Evolutionary conservation across 306 rosid species (phyloP).

Genomic region (Acacia melanoxylon): DNA sequence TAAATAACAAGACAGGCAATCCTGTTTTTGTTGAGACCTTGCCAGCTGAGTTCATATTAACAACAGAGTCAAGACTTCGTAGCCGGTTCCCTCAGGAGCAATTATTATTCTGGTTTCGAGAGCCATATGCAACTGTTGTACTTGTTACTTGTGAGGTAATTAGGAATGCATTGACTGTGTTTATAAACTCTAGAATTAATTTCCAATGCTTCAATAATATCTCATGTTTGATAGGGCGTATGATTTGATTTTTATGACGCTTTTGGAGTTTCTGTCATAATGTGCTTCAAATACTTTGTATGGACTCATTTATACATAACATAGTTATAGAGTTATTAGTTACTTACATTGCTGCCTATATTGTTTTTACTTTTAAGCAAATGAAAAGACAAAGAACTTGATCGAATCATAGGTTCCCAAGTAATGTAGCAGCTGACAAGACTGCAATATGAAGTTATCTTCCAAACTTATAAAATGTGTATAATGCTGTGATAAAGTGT

Average conservation of each 20-base stretch:
- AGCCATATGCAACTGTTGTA: slow-evolving; percentile 88
- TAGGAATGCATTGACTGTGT: slow-evolving; percentile 12
- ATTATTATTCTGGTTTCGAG: slow-evolving; percentile 87
- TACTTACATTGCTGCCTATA: slow-evolving; percentile 9
- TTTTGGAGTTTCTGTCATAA: slow-evolving; percentile 23
- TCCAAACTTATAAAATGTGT: background rate
- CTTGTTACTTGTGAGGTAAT: slow-evolving; percentile 96
- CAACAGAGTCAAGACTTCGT: slow-evolving; percentile 93
- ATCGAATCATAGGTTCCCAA: slow-evolving; percentile 7
- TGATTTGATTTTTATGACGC: slow-evolving; percentile 3
- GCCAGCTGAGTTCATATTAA: slow-evolving; percentile 84
- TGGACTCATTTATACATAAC: slow-evolving; percentile 16
- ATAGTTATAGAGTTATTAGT: background rate
- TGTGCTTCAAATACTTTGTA: slow-evolving; percentile 13
- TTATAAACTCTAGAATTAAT: slow-evolving; percentile 10
- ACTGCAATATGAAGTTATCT: background rate
- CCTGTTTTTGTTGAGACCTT: slow-evolving; percentile 65
- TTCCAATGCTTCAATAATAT: slow-evolving; percentile 7
- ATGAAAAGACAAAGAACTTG: background rate
- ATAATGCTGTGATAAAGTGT: background rate
- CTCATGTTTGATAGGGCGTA: slow-evolving; percentile 15
- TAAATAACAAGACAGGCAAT: slow-evolving; percentile 95
- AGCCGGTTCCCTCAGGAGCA: slow-evolving; percentile 97
- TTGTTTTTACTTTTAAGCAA: slow-evolving; percentile 13
- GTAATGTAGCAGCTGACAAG: slow-evolving; percentile 6